A percentile compares a stretch with the other conserved stretches of the same genome.
phyloP scores from a whole-genome alignment of 805 yeast genomes.

The Cephaloascus fragrans region DNA sequence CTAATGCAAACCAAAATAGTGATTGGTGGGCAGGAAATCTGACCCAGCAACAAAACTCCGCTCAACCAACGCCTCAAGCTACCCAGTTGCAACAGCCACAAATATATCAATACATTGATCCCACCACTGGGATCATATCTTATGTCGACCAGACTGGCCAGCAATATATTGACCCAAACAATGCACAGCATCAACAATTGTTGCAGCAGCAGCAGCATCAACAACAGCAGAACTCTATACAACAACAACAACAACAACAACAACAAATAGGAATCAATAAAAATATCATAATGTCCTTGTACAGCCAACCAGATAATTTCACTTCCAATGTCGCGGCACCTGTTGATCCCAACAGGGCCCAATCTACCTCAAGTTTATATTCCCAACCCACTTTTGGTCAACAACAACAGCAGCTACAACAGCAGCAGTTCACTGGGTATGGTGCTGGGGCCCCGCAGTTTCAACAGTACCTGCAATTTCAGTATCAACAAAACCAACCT shows the following conservation, averaged over 20 bases:
- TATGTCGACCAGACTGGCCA: conserved; percentile 65
- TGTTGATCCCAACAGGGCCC: conserved; percentile 2
- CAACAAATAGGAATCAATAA: conserved; percentile 19
- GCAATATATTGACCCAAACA: conserved; percentile 42
- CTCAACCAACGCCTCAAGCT: conserved; percentile 9
- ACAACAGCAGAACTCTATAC: conserved; percentile 12
- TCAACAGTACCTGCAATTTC: not conserved
- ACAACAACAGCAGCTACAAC: too few relatives aligned
- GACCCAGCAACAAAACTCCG: conserved; percentile 5
- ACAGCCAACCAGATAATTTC: conserved; percentile 24
- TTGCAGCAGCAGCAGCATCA: conserved; percentile 14
- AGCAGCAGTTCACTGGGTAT: not conserved
- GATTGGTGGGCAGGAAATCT: conserved; percentile 17
- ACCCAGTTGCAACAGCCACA: conserved; percentile 27
- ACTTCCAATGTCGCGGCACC: conserved; percentile 18
- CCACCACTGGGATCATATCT: conserved; percentile 55
- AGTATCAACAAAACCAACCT: not conserved
- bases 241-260: conserved; percentile 11
- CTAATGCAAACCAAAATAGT: conserved; percentile 1
- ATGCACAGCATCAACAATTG: conserved; percentile 32
- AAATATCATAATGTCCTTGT: conserved; percentile 28
- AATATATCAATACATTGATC: conserved; percentile 63
- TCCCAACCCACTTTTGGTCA: not conserved
- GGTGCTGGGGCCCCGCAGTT: too few relatives aligned
- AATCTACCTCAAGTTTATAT: not conserved